These are phyloP conservation scores for Euphorbia tirucalli DNA, from an alignment of 345 rosid species.

Conservation along the genomic window DNA sequence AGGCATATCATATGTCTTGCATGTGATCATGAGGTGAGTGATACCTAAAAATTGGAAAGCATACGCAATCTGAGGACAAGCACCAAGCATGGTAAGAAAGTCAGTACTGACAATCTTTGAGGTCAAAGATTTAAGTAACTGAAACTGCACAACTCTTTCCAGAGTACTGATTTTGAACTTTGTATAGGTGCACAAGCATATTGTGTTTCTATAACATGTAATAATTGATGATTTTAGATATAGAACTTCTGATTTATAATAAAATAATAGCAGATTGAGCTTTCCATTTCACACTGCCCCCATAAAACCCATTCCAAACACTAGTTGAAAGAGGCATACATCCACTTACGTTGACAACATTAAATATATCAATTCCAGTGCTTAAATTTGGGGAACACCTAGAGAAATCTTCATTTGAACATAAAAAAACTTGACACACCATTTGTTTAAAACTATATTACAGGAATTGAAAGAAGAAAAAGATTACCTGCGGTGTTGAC, in stretches of 20 bases:
- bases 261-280: not conserved
- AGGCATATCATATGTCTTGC: not conserved
- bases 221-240: not conserved
- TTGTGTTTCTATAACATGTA: not conserved
- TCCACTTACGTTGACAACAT: not conserved
- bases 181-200: not conserved
- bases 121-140: not conserved
- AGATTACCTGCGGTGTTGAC: constrained; percentile 31
- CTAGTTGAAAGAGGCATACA: not conserved
- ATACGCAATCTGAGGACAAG: not conserved
- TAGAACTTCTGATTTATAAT: not conserved
- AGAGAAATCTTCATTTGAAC: not conserved
- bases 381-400: not conserved
- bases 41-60: not conserved
- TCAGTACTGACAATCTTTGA: too few species aligned
- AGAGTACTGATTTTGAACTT: not conserved
- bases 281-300: not conserved
- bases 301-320: not conserved
- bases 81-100: not conserved
- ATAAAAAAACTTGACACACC: not conserved
- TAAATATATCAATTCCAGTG: not conserved
- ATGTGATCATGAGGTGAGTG: not conserved
- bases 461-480: not conserved
- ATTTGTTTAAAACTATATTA: not conserved
- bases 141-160: not conserved